Evolutionary conservation across 768 basidiomycete species (phyloP), one percentile per base, ranked within the genome.

Genomic region (Leccinum boreale): DNA sequence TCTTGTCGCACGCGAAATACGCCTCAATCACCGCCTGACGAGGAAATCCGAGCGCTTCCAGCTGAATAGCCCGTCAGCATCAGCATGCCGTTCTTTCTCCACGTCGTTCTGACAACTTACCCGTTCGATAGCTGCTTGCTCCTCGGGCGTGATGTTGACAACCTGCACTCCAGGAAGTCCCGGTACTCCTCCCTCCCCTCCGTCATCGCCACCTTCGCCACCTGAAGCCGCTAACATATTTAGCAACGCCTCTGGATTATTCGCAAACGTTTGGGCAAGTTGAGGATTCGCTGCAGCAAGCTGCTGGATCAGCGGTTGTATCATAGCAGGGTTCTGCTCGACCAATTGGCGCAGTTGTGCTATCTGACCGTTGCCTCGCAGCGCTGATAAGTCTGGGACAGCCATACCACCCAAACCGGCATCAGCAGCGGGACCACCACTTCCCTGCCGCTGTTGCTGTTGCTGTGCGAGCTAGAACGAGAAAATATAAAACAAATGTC

Each of bases 1-100:
- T 94, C 81, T 92, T 94, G 72, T 94, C 97, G 73, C 95, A 98
- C 2, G 87, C 90, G 69, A 96, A 84, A 74, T 91, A 99, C 1
- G 97, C 97, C 73, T 98, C 85, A 35, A 95, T 75, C n/a, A 81
- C 96, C 0, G 78, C 77, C 46, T 94, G 80, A 42, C 92, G 82
- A 17, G 90, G 73, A 73, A 99, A 98, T 1, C 97, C 96, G 48
- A 98, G 84, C 1, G 77, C 87, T 74, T 92, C 84, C 60, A 97
- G 78, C 95, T 97, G 62, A 3, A 55, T 35, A n/a, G 0, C 29
- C 29, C n/a, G n/a, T 5, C 26, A 28, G 12, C 4, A 33, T 62
- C 45, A 67, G 61, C 55, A 44, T 19, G 12, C 39, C 35, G 26
- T 31, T 17, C 9, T 19, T 2, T n/a, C 50, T 1, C 21, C 50